Percentiles rank a stretch among this genome's conserved stretches.
Conservation (phyloP, 305 asterid species). For the Solanum hybrid region DNA sequence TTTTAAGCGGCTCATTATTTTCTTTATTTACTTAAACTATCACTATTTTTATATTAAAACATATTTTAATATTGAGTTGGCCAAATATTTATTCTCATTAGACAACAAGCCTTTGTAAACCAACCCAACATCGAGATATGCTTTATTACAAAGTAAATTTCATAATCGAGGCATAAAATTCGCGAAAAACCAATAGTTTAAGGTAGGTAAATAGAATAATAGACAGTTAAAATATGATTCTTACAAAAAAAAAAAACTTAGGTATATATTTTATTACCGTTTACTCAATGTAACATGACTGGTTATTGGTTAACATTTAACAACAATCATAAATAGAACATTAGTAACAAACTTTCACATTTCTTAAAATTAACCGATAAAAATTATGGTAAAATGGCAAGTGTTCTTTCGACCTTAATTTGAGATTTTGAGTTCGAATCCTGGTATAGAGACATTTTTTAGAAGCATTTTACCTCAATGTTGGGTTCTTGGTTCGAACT, state of each 20-base stretch:
- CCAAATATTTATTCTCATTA: not conserved
- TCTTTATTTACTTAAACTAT: too few species aligned
- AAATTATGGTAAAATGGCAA: not conserved
- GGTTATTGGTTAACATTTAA: not conserved
- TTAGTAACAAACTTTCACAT: not conserved
- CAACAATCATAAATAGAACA: not conserved
- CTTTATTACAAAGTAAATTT: not conserved
- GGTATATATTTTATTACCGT: not conserved
- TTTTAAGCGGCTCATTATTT: too few species aligned
- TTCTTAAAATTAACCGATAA: not conserved
- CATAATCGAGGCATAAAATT: not conserved
- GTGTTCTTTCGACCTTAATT: not conserved
- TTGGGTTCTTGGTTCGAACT: fast-evolving
- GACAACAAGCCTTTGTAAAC: not conserved
- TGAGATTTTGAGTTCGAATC: fast-evolving
- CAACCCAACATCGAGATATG: not conserved
- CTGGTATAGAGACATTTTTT: not conserved
- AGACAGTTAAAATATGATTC: not conserved
- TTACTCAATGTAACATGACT: not conserved
- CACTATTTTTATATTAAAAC: not conserved
- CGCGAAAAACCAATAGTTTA: not conserved
- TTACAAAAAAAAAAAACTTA: not conserved
- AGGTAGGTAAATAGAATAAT: fast-evolving
- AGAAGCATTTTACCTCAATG: not conserved
- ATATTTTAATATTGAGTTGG: not conserved